Percentiles rank a stretch among this genome's conserved stretches.
Conservation (phyloP, 2,329 filamentous ascomycete species). For the Pyrenochaeta sp. region DNA sequence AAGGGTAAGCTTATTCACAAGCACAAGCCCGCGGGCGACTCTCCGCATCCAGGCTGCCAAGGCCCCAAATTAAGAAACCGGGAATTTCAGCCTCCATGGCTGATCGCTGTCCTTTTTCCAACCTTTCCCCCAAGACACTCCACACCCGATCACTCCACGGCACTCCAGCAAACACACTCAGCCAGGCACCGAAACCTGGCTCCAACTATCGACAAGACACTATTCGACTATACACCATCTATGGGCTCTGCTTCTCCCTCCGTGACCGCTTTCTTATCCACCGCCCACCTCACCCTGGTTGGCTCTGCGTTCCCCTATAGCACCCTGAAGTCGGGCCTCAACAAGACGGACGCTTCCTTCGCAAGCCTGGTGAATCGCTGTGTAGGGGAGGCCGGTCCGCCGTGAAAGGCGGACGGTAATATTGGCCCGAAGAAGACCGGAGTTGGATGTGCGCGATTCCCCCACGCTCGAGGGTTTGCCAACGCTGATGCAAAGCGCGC, state of each 20-base stretch:
- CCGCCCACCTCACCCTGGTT: constrained; percentile 45
- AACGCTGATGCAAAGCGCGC: constrained; percentile 34
- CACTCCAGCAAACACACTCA: constrained; percentile 20
- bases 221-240: constrained; percentile 46
- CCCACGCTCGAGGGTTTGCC: constrained; percentile 17
- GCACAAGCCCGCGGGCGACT: constrained; percentile 28
- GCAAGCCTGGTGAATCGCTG: constrained; percentile 55
- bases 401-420: constrained; percentile 64
- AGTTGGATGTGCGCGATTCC: constrained; percentile 35
- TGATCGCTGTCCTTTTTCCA: constrained; percentile 24
- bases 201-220: constrained; percentile 25
- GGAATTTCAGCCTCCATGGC: constrained; percentile 30
- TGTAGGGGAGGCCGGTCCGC: constrained; percentile 60
- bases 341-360: constrained; percentile 57
- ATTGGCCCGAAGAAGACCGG: constrained; percentile 27
- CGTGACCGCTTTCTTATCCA: constrained; percentile 40
- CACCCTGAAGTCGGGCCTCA: constrained; percentile 48
- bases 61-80: constrained; percentile 31
- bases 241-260: constrained; percentile 55
- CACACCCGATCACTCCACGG: constrained; percentile 24
- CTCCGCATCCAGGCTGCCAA: constrained; percentile 22
- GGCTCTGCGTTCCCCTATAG: constrained; percentile 45
- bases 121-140: constrained; percentile 5
- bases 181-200: constrained; percentile 46
- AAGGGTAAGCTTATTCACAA: constrained; percentile 34